Conservation (phyloP, 345 rosid species). For the Dipteronia sinensis region DNA sequence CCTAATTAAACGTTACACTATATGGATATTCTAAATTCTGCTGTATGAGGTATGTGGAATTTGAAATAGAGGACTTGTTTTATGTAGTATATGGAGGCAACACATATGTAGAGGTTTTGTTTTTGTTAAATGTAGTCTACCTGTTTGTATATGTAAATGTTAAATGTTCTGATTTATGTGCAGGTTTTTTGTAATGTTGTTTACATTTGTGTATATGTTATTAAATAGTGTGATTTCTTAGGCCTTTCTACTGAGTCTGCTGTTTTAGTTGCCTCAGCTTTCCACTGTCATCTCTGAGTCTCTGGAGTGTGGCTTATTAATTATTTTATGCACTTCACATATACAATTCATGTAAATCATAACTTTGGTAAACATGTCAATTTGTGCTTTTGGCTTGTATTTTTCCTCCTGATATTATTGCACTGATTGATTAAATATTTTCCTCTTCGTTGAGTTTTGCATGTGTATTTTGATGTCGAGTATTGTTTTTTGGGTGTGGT, state of each 20-base stretch:
- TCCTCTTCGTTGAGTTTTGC: background rate
- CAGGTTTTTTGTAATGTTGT: background rate
- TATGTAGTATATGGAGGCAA: background rate
- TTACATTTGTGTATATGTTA: background rate
- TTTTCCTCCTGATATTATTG: constrained; percentile 8
- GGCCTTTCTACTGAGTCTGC: constrained; percentile 3
- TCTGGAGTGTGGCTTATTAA: background rate
- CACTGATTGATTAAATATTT: background rate
- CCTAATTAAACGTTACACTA: background rate
- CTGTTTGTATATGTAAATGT: background rate
- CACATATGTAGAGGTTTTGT: background rate
- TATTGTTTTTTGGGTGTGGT: background rate
- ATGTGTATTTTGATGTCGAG: background rate
- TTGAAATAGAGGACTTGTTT: background rate
- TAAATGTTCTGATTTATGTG: background rate
- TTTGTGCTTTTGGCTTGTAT: background rate
- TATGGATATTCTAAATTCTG: background rate
- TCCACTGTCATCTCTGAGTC: background rate
- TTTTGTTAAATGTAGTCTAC: background rate
- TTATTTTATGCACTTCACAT: background rate
- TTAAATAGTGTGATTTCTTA: background rate
- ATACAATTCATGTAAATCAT: background rate
- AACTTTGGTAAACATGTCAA: background rate
- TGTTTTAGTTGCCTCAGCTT: background rate
- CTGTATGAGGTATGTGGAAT: background rate